phyloP scores from a whole-genome alignment of 306 rosid genomes.

The Mimosa pudica region DNA sequence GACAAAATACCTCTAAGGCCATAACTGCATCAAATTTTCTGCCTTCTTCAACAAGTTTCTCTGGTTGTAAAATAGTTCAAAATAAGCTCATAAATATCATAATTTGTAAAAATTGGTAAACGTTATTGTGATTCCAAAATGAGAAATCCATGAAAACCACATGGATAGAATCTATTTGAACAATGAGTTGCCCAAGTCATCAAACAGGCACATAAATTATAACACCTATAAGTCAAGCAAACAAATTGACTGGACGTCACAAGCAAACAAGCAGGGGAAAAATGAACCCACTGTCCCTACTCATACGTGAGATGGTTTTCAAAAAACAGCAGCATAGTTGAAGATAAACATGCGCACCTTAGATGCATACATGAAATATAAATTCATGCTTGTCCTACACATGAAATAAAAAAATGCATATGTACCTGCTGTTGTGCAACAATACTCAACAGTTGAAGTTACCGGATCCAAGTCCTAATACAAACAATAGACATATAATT shows the following conservation, averaged over 20 bases:
- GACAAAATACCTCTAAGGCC: constrained; percentile 74
- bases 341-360: constrained; percentile 1
- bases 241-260: constrained; percentile 1
- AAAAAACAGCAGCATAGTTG: constrained; percentile 21
- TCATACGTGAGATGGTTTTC: constrained; percentile 25
- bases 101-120: background rate
- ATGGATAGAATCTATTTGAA: constrained; percentile 20
- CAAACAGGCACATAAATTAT: constrained; percentile 10
- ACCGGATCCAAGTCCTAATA: constrained; percentile 77
- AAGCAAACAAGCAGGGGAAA: background rate
- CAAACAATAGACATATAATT: constrained; percentile 37
- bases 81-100: constrained; percentile 16
- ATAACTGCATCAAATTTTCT: constrained; percentile 81
- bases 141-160: background rate
- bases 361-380: constrained; percentile 15
- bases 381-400: constrained; percentile 24
- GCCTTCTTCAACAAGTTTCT: constrained; percentile 82
- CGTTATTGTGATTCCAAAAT: background rate
- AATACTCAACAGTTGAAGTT: constrained; percentile 73
- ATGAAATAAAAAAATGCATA: constrained; percentile 38
- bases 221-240: constrained; percentile 1
- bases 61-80: constrained; percentile 49
- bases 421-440: constrained; percentile 92
- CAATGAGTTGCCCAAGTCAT: constrained; percentile 10
- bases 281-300: background rate